Conservation (phyloP, 2,329 filamentous ascomycete species). For the Diaporthe citri region DNA sequence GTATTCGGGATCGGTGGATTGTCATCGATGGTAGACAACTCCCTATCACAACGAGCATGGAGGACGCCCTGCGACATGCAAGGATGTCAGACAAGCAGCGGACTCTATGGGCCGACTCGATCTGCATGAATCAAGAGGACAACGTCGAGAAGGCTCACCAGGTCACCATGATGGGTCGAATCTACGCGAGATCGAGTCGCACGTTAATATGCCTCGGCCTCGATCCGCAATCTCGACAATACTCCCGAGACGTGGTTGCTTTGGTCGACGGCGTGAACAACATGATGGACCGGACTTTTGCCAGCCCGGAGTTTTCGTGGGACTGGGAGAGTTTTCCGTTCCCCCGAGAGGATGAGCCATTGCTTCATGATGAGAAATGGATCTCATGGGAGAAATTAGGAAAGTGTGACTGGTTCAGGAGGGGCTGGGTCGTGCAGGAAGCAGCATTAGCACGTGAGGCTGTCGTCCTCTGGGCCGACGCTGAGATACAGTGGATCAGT, state of each 20-base stretch:
- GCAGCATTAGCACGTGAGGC: not conserved
- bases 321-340: not conserved
- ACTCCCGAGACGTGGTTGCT: not conserved
- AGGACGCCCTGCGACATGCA: not conserved
- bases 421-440: not conserved
- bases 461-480: not conserved
- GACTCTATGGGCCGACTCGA: not conserved
- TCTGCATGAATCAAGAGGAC: not conserved
- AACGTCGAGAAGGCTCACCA: not conserved
- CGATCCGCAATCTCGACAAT: not conserved
- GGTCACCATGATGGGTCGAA: not conserved
- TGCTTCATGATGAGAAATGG: not conserved
- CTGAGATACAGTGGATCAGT: not conserved
- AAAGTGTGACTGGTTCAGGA: not conserved
- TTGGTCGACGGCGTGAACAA: not conserved
- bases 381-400: not conserved
- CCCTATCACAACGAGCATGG: not conserved
- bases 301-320: not conserved
- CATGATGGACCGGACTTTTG: not conserved
- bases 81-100: not conserved
- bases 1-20: not conserved
- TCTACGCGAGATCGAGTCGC: not conserved
- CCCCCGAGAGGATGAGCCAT: not conserved
- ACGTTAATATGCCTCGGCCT: not conserved
- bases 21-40: not conserved